Evolutionary conservation across 306 rosid species (phyloP), one percentile per base, ranked within the genome.

Genomic region (Trichosanthes truncata): DNA sequence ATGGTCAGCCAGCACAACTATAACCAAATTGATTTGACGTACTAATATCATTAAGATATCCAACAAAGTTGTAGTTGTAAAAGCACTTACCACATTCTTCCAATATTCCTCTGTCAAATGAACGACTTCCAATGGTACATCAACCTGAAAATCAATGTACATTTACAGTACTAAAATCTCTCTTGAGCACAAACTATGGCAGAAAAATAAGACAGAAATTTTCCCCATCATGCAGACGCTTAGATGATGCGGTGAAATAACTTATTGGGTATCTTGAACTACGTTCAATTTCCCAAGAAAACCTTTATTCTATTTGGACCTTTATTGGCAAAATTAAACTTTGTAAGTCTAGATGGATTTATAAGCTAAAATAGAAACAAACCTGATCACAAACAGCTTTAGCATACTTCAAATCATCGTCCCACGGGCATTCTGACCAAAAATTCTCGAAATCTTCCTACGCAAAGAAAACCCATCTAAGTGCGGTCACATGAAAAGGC

Each of bases 361-460:
- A 17, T 1, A 72, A 26, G 57, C 41, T 56, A 74, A 80, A 63
- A 66, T 59, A 74, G 77, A 80, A 62, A 74, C 78, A 67, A 14
- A 92, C 97, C 96, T 89, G 96, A 83, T 85, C 61, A 83, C 97
- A 92, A 81, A 95, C 94, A 78, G 89, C 89, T 89, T 89, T 89
- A 21, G 97, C 98, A 84, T 85, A 88, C 84, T 87, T 88, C 80
- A 95, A 87, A 84, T 95, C 97, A 49, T 95, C 97, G 77, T 95
- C 97, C 98, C 98, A 95, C 18, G 98, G 98, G 73, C 98, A 92
- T 76, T 91, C 91, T 4, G 97, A 89, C 98, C 97, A 95, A 85
- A 85, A 95, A 81, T 95, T 95, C 87, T 92, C 97, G 25, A 92
- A 95, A 61, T 91, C 97, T 84, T 95, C 98, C 98, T 91, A 88